Percentiles rank a stretch among this genome's conserved stretches.
These are phyloP conservation scores for Eucalyptus cloeziana DNA, from an alignment of 345 rosid genomes.

Conservation along the genomic window DNA sequence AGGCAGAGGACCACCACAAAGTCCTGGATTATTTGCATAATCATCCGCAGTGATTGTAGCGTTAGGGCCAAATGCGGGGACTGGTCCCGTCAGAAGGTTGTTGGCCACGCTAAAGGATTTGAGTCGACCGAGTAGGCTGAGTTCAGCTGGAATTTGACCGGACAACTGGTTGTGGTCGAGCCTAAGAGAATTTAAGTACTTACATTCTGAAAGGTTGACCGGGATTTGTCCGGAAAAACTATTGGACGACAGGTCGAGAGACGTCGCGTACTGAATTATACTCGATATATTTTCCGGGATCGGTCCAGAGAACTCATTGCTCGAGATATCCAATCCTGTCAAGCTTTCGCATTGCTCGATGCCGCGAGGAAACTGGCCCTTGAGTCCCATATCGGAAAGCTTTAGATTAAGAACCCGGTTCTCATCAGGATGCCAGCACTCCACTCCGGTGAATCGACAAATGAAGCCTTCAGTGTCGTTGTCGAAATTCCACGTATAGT, in stretches of 20 bases:
- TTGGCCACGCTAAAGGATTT: conserved; percentile 37
- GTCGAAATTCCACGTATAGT: conserved; percentile 40
- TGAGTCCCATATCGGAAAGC: conserved; percentile 53
- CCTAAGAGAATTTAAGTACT: conserved; percentile 45
- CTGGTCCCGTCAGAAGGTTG: conserved; percentile 50
- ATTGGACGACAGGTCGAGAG: conserved; percentile 61
- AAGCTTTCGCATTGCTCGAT: conserved; percentile 33
- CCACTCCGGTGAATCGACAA: conserved; percentile 66
- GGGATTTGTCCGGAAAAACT: conserved; percentile 65
- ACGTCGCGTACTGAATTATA: conserved; percentile 11
- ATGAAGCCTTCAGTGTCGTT: conserved; percentile 52
- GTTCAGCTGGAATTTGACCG: conserved; percentile 44
- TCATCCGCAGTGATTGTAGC: neutral
- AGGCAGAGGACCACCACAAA: conserved; percentile 58
- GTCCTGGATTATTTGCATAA: conserved; percentile 37
- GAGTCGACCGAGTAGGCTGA: conserved; percentile 38
- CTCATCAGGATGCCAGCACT: conserved; percentile 95
- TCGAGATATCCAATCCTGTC: conserved; percentile 69
- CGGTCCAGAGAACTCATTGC: conserved; percentile 45
- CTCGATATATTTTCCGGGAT: conserved; percentile 31
- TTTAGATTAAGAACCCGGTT: conserved; percentile 57
- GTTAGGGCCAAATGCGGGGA: conserved; percentile 14
- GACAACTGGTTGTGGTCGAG: conserved; percentile 53
- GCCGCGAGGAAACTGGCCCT: conserved; percentile 50
- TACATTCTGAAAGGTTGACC: conserved; percentile 5